A percentile compares a stretch with the other conserved stretches of the same genome.
These are phyloP conservation scores for Trametes villosa DNA, from an alignment of 768 basidiomycete species.

Conservation along the genomic window DNA sequence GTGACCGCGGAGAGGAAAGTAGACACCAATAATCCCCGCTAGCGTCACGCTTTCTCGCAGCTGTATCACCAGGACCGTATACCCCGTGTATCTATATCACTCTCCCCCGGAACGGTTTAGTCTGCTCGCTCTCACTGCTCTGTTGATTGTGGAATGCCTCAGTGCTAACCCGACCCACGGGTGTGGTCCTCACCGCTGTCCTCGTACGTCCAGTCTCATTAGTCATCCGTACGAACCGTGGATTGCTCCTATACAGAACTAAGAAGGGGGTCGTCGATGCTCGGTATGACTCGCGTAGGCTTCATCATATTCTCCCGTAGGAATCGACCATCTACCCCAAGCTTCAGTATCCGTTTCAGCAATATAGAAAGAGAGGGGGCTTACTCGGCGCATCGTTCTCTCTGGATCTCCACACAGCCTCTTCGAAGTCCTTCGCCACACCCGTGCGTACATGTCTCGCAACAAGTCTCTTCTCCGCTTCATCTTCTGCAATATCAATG, in stretches of 20 bases:
- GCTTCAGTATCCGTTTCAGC: too few species aligned
- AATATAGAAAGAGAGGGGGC: not conserved
- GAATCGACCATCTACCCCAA: slow-evolving; percentile 47
- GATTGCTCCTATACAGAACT: not conserved
- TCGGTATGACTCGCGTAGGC: slow-evolving; percentile 46
- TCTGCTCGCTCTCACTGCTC: not conserved
- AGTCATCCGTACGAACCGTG: too few species aligned
- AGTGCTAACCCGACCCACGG: not conserved
- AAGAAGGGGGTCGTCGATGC: slow-evolving; percentile 45
- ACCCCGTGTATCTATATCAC: slow-evolving; percentile 19
- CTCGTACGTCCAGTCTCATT: not conserved
- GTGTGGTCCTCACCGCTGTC: not conserved
- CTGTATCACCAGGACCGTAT: slow-evolving; percentile 9
- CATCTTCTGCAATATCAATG: slow-evolving; percentile 58
- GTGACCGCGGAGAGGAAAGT: slow-evolving; percentile 61
- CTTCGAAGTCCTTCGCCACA: slow-evolving; percentile 63
- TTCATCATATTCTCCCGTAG: slow-evolving; percentile 43
- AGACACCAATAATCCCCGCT: slow-evolving; percentile 25
- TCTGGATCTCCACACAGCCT: slow-evolving; percentile 72
- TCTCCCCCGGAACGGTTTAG: not conserved
- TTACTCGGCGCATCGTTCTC: slow-evolving; percentile 50
- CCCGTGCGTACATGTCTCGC: slow-evolving; percentile 80
- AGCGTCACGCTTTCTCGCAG: not conserved
- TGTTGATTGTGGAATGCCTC: not conserved
- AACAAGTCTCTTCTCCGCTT: slow-evolving; percentile 64